Evolutionary conservation across 2,329 filamentous ascomycete genomes (phyloP).

Genomic region (Xylaria sp.): DNA sequence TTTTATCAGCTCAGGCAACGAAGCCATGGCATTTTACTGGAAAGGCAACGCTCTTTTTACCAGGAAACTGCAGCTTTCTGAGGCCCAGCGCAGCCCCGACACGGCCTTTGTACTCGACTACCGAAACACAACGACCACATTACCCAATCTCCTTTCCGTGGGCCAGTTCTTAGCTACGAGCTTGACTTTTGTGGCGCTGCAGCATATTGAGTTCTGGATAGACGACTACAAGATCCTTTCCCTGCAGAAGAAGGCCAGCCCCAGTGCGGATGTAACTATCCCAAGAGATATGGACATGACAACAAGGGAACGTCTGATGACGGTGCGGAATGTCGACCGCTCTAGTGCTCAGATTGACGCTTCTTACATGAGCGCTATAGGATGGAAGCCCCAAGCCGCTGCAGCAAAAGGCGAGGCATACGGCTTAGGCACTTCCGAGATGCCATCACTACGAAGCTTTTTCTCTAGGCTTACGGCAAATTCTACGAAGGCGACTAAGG

Average conservation of each 20-base stretch:
- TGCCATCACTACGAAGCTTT: constrained; percentile 77
- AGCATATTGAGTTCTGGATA: constrained; percentile 88
- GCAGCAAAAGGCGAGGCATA: constrained; percentile 61
- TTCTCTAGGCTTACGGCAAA: constrained; percentile 78
- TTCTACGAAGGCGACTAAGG: constrained; percentile 63
- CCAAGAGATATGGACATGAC: constrained; percentile 82
- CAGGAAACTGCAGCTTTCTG: constrained; percentile 78
- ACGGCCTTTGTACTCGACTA: constrained; percentile 97
- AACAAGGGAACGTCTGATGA: constrained; percentile 91
- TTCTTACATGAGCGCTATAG: constrained; percentile 85
- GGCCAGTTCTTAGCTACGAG: constrained; percentile 95
- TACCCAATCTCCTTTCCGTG: constrained; percentile 86
- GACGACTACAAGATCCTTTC: constrained; percentile 85
- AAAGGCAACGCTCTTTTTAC: constrained; percentile 98
- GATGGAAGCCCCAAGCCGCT: constrained; percentile 74
- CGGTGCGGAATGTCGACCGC: constrained; percentile 79
- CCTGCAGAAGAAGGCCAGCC: constrained; percentile 86
- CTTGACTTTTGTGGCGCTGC: constrained; percentile 91
- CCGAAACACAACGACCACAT: constrained; percentile 83
- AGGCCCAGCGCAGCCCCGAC: constrained; percentile 71
- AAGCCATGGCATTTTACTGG: constrained; percentile 99
- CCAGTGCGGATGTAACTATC: constrained; percentile 75
- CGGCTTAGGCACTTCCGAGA: constrained; percentile 59
- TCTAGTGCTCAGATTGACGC: constrained; percentile 94
- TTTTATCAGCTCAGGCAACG: constrained; percentile 90